phyloP scores from a whole-genome alignment of 139 green algal genomes.

The Desmodesmus armatus region DNA sequence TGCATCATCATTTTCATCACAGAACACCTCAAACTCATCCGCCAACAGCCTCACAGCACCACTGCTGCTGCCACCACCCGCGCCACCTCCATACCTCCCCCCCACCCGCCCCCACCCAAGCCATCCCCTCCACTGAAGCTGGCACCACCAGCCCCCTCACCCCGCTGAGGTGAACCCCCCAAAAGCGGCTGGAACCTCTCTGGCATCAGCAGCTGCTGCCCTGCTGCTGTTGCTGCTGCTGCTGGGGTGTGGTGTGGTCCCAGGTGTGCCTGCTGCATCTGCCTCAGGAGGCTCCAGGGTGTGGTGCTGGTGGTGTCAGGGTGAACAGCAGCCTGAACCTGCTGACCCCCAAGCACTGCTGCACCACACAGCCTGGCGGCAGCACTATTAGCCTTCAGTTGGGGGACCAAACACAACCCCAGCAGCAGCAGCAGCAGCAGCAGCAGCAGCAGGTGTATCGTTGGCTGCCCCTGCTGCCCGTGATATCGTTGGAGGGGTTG shows the following conservation, averaged over 20 bases:
- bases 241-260: background rate
- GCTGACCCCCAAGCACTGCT: background rate
- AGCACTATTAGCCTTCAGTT: no score
- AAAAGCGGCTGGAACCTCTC: background rate
- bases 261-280: constrained; percentile 2
- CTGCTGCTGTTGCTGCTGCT: background rate
- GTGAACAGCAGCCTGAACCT: no score
- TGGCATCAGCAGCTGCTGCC: background rate
- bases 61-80: background rate
- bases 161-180: background rate
- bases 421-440: background rate
- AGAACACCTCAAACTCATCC: constrained; percentile 48
- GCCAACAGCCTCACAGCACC: constrained; percentile 12
- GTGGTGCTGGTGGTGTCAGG: no score
- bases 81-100: no score
- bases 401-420: no score
- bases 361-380: no score
- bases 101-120: no score
- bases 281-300: no score
- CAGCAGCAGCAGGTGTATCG: background rate
- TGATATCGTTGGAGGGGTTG: constrained; percentile 28
- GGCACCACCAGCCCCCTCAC: no score
- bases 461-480: constrained; percentile 13
- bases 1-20: constrained; percentile 7
- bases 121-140: no score